Percentiles rank a stretch among this genome's conserved stretches.
phyloP scores from a whole-genome alignment of 805 yeast genomes.

The Jamesozyma spencerorum region DNA sequence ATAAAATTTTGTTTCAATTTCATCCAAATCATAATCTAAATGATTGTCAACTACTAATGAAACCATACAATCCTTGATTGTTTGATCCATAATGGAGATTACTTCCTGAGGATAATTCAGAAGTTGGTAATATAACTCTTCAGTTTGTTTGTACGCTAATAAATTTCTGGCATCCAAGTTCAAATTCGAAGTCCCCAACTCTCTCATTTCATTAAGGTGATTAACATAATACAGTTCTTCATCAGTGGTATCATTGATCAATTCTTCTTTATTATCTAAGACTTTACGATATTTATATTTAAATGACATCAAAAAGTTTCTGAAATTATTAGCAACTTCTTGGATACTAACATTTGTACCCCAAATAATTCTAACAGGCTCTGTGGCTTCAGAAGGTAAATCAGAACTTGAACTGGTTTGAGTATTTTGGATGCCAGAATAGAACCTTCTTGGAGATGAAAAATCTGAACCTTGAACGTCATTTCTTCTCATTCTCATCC shows the following conservation, averaged over 20 bases:
- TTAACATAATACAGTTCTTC: constrained; percentile 67
- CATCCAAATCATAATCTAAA: constrained; percentile 44
- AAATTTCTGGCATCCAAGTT: constrained; percentile 79
- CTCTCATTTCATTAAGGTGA: constrained; percentile 64
- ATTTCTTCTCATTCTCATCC: constrained; percentile 56
- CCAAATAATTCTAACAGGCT: constrained; percentile 90
- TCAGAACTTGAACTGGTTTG: constrained; percentile 20
- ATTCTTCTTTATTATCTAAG: constrained; percentile 31
- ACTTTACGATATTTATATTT: constrained; percentile 62
- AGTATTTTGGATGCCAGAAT: constrained; percentile 18
- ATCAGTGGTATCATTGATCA: constrained; percentile 43
- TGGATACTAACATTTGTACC: constrained; percentile 94
- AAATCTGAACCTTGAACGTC: constrained; percentile 67
- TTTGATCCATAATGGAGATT: constrained; percentile 95
- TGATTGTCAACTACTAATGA: constrained; percentile 52
- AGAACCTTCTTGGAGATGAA: constrained; percentile 63
- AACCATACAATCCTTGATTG: constrained; percentile 82
- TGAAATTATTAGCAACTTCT: constrained; percentile 71
- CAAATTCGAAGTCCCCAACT: constrained; percentile 69
- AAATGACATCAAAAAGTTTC: constrained; percentile 77
- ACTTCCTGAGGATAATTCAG: constrained; percentile 94
- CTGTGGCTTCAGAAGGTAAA: constrained; percentile 38
- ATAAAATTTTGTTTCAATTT: constrained; percentile 71
- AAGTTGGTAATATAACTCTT: constrained; percentile 73
- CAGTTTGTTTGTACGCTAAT: constrained; percentile 63